A percentile compares a stretch with the other conserved stretches of the same genome.
Evolutionary conservation across 441 rosid species (phyloP).

Genomic region (Erodium moschatum): DNA sequence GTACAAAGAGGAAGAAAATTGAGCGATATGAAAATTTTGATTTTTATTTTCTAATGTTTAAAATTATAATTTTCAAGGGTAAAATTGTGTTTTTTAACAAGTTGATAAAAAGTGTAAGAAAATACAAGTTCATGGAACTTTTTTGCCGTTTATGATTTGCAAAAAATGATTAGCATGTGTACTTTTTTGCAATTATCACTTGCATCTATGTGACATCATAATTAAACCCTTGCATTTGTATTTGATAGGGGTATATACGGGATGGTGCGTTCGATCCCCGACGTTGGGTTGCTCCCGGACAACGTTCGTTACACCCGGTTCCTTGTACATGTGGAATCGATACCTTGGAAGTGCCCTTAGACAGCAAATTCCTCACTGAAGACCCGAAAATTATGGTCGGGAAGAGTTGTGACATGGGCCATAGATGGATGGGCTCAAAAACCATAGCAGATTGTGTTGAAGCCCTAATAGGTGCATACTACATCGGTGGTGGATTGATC

Average conservation of each 20-base stretch:
- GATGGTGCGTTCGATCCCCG: constrained; percentile 80
- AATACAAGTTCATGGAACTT: too few relatives aligned
- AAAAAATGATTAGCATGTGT: too few relatives aligned
- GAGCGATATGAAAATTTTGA: too few relatives aligned
- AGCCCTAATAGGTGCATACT: constrained; percentile 81
- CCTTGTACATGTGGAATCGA: constrained; percentile 66
- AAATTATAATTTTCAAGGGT: too few relatives aligned
- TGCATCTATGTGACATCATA: neutral
- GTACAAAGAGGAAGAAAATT: too few relatives aligned
- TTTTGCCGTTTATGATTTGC: too few relatives aligned
- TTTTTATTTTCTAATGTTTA: too few relatives aligned
- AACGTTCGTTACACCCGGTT: constrained; percentile 36
- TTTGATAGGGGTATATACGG: constrained; percentile 64
- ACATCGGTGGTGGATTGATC: constrained; percentile 53
- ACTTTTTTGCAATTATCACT: too few relatives aligned
- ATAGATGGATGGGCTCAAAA: constrained; percentile 84
- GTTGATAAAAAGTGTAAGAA: too few relatives aligned
- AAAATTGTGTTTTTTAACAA: too few relatives aligned
- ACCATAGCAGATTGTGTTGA: constrained; percentile 83
- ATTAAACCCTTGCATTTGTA: constrained; percentile 16
- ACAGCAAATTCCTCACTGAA: constrained; percentile 43
- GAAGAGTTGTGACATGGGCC: constrained; percentile 67
- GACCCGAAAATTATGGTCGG: constrained; percentile 45
- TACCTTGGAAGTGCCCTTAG: constrained; percentile 64
- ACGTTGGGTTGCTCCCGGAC: constrained; percentile 94